A percentile compares a stretch with the other conserved stretches of the same genome.
Conservation (phyloP, 75 land plant genomes). For the Larix kaempferi region DNA sequence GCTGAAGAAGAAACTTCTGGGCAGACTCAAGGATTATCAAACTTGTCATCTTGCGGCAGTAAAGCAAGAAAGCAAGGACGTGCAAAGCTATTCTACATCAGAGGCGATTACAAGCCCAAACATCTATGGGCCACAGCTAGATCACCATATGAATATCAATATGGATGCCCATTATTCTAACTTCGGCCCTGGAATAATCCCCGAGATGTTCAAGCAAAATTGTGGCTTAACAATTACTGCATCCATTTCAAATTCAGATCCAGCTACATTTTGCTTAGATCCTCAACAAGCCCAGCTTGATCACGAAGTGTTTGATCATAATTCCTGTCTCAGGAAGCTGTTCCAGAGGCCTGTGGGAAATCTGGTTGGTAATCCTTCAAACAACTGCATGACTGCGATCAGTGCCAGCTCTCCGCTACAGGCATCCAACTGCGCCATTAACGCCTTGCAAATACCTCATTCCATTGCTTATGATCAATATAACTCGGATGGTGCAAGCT, state of each 20-base stretch:
- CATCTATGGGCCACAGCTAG: neutral
- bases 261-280: neutral
- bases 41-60: neutral
- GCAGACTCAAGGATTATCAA: slow-evolving; percentile 21
- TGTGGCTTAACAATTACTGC: neutral
- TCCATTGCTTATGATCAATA: neutral
- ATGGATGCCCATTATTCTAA: neutral
- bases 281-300: slow-evolving; percentile 4
- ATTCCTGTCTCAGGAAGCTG: slow-evolving; percentile 1
- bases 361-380: neutral
- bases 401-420: no score
- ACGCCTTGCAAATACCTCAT: neutral
- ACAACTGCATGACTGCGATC: neutral
- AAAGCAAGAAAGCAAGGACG: neutral
- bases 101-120: neutral
- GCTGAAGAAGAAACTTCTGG: slow-evolving; percentile 39
- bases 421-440: neutral
- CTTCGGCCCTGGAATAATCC: neutral
- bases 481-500: neutral
- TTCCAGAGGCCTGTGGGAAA: neutral
- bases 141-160: neutral
- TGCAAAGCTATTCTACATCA: neutral
- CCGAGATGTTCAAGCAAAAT: slow-evolving; percentile 1
- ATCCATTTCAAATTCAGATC: neutral
- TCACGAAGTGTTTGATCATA: neutral